Conservation (phyloP, 2,329 filamentous ascomycete species). For the Aspergillus ustus region DNA sequence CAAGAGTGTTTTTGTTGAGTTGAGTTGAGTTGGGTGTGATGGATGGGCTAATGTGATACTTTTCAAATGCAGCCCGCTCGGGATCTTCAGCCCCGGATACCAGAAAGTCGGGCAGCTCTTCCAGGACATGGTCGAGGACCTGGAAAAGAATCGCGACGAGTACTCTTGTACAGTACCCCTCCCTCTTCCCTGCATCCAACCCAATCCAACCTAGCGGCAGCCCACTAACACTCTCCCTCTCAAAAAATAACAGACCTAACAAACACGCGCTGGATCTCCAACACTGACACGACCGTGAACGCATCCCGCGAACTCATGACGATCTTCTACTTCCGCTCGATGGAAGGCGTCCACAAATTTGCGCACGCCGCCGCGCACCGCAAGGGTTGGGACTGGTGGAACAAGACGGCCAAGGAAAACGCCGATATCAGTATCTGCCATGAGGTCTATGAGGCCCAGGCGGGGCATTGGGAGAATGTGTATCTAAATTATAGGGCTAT, state of each 20-base stretch:
- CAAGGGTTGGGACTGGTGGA: constrained; percentile 14
- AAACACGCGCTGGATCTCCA: constrained; percentile 6
- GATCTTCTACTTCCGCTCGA: constrained; percentile 5
- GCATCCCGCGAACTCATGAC: constrained; percentile 4
- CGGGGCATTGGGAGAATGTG: constrained; percentile 9
- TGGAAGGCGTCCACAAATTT: constrained; percentile 8
- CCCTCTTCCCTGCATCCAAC: background rate
- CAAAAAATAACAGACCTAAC: background rate
- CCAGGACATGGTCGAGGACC: background rate
- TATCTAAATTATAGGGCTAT: constrained; percentile 8
- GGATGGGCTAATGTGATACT: too few species aligned
- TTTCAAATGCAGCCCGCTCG: constrained; percentile 9
- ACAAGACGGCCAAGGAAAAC: constrained; percentile 5
- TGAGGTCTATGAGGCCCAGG: constrained; percentile 9
- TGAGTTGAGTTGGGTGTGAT: background rate
- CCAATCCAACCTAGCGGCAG: background rate
- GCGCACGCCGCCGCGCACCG: constrained; percentile 8
- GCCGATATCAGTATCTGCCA: constrained; percentile 12
- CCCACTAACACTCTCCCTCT: background rate
- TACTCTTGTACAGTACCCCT: background rate
- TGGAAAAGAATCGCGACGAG: constrained; percentile 2
- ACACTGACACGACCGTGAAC: background rate
- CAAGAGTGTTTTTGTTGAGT: background rate
- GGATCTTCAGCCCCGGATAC: constrained; percentile 2
- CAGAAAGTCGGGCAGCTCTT: background rate